Evolutionary conservation across 2,329 filamentous ascomycete genomes (phyloP).

Genomic region (Fusarium xylarioides): DNA sequence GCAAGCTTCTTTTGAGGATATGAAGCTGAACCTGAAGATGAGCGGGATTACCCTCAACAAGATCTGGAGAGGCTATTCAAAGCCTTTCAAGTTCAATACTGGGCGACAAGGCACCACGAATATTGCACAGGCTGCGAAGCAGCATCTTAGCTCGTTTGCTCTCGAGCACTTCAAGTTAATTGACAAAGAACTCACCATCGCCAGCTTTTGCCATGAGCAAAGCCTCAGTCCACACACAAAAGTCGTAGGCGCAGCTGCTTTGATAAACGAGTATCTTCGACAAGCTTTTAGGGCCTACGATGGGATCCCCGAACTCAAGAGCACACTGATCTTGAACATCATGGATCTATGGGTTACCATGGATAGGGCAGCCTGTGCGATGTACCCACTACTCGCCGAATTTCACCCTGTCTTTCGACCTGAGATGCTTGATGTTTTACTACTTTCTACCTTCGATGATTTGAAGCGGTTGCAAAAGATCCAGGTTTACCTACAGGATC

Average conservation of each 20-base stretch:
- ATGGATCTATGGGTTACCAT: constrained; percentile 40
- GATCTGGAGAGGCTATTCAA: constrained; percentile 19
- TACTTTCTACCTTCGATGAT: constrained; percentile 22
- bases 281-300: constrained; percentile 10
- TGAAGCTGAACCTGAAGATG: constrained; percentile 26
- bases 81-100: background rate
- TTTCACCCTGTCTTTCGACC: constrained; percentile 36
- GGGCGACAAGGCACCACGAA: background rate
- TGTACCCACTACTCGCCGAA: constrained; percentile 34
- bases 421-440: constrained; percentile 36
- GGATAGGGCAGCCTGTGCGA: constrained; percentile 27
- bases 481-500: constrained; percentile 33
- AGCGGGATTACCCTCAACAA: constrained; percentile 18
- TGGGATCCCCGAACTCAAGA: constrained; percentile 32
- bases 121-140: constrained; percentile 29
- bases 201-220: constrained; percentile 5
- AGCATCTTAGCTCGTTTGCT: constrained; percentile 27
- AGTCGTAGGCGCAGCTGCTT: constrained; percentile 1
- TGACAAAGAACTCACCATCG: constrained; percentile 8
- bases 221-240: background rate
- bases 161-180: constrained; percentile 24
- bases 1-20: constrained; percentile 24
- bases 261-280: constrained; percentile 19
- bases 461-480: constrained; percentile 33
- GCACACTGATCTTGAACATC: constrained; percentile 32